These are phyloP conservation scores for Puccinia triticina DNA, from an alignment of 1,284 basidiomycete genomes.

Conservation along the genomic window DNA sequence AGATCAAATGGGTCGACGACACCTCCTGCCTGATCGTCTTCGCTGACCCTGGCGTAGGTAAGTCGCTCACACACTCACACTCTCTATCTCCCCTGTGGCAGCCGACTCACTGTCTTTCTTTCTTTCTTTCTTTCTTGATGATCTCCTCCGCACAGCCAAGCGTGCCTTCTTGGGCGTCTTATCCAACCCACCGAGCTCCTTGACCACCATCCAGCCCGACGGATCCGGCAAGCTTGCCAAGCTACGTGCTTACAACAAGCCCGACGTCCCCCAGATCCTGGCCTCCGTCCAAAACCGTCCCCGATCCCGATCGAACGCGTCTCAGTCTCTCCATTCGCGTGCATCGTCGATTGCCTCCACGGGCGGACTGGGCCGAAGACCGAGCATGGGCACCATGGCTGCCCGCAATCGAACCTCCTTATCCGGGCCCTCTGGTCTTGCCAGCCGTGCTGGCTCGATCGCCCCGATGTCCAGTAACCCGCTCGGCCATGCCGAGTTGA, in stretches of 20 bases:
- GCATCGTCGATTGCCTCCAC: conserved; percentile 39
- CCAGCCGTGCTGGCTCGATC: conserved; percentile 21
- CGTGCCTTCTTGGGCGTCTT: conserved; percentile 88
- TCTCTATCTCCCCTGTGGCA: conserved; percentile 27
- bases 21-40: conserved; percentile 94
- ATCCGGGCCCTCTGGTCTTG: conserved; percentile 23
- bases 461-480: neutral
- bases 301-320: conserved; percentile 57
- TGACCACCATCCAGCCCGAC: conserved; percentile 67
- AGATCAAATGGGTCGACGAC: conserved; percentile 99
- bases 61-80: conserved; percentile 54
- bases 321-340: conserved; percentile 50
- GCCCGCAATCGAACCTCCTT: conserved; percentile 46
- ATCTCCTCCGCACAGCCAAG: conserved; percentile 73
- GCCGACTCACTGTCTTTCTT: conserved; percentile 35
- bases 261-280: conserved; percentile 87
- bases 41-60: conserved; percentile 65
- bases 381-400: conserved; percentile 46
- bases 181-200: conserved; percentile 75
- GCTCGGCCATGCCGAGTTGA: conserved; percentile 16
- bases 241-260: conserved; percentile 88
- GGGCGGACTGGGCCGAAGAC: conserved; percentile 42
- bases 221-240: conserved; percentile 62
- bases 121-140: conserved; percentile 40
- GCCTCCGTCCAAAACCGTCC: conserved; percentile 73